Conservation (phyloP, 2,329 filamentous ascomycete genomes). For the Xylaria hypoxylon region DNA sequence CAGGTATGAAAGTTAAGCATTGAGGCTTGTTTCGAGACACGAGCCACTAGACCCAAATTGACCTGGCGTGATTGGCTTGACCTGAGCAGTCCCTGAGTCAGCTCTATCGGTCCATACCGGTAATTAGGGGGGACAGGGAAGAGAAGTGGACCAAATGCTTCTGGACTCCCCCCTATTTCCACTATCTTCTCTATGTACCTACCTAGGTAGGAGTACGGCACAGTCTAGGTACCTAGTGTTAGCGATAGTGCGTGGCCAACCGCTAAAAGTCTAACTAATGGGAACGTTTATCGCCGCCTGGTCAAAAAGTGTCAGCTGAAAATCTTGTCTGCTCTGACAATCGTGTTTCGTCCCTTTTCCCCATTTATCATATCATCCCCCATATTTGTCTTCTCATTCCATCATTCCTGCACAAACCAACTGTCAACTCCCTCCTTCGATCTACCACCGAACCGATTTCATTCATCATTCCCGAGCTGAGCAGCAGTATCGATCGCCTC, state of each 20-base stretch:
- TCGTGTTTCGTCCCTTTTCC: slow-evolving; percentile 35
- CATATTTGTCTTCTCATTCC: slow-evolving; percentile 25
- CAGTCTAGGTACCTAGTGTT: slow-evolving; percentile 19
- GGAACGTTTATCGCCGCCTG: too few species aligned
- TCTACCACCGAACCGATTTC: slow-evolving; percentile 14
- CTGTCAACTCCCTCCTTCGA: slow-evolving; percentile 11
- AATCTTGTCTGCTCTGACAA: slow-evolving; percentile 38
- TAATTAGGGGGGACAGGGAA: slow-evolving; percentile 11
- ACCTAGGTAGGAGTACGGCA: neutral
- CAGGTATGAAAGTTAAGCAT: slow-evolving; percentile 5
- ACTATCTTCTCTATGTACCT: too few species aligned
- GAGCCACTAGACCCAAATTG: slow-evolving; percentile 6
- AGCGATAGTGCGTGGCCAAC: slow-evolving; percentile 5
- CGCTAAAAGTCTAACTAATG: slow-evolving; percentile 7
- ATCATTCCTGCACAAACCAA: slow-evolving; percentile 26
- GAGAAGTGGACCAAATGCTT: slow-evolving; percentile 18
- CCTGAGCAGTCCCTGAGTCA: slow-evolving; percentile 6
- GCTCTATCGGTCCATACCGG: neutral
- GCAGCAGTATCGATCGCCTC: slow-evolving; percentile 24
- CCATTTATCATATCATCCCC: slow-evolving; percentile 24
- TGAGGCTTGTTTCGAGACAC: slow-evolving; percentile 1
- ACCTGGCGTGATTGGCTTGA: slow-evolving; percentile 24
- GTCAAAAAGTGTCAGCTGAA: slow-evolving; percentile 27
- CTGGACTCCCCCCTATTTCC: slow-evolving; percentile 24
- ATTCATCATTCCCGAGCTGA: slow-evolving; percentile 9